Evolutionary conservation across 257 asterid genomes (phyloP), one percentile per base, ranked within the genome.

Genomic region (Gynochthodes officinalis): DNA sequence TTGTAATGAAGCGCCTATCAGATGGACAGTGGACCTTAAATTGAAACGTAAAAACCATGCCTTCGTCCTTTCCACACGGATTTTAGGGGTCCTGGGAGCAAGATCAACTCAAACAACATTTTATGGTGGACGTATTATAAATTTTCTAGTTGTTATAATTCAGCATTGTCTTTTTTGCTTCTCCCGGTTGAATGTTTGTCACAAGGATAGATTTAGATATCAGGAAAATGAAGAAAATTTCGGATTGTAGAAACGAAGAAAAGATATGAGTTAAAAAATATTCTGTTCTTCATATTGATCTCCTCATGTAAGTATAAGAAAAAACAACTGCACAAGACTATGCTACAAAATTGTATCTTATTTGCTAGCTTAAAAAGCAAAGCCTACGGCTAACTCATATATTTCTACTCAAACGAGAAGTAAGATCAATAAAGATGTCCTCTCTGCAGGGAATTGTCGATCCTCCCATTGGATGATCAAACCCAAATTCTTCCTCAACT

Each of bases 401-500:
- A n/a, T 23, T 33, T 6, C 25, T 54, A 18, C 43, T 30, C 70
- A 66, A 50, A 19, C 57, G 76, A 43, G 81, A 71, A 46, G 73
- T 78, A 13, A 73, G 58, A 25, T 32, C 3, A 49, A 25, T 0
- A 48, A 53, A 69, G 2, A 39, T 53, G 46, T 69, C 73, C 21
- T 53, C 64, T 1, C 37, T 69, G 64, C 73, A 69, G 21, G 64
- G 73, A 18, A 69, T 54, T 18, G 82, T 77, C 14, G 74, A 39
- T 19, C 80, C 82, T 0, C 85, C 80, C 73, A 74, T 79, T 19
- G 80, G 62, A 73, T 78, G 86, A 63, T 69, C 37, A 16, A 75
- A 70, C 14, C 82, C 86, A 57, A 75, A 75, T 72, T 78, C 79
- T 78, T 82, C 77, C 44, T 75, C 72, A 21, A 80, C 82, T 43